Base-by-base conservation (phyloP, 75 land plant species). In the Picea sitchensis region DNA sequence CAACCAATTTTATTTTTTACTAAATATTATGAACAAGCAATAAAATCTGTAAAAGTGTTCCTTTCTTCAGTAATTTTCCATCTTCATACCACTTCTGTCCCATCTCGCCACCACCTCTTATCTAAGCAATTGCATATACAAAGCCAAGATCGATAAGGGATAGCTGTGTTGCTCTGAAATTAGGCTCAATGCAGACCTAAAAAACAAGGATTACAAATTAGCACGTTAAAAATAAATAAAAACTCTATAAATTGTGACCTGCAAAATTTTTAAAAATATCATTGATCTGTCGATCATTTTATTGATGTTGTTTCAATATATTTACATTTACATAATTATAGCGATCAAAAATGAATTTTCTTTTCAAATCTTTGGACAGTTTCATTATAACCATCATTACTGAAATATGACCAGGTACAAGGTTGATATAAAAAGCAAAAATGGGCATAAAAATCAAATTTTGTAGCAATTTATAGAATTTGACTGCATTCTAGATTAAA, bases 31-130 rank as follows among this genome's bases (percentile, higher is more conserved):
- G 97, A 98, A 87, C 87, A 91, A 59, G 91, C 75, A 79, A 97
- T 97, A 76, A 97, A 97, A 81, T 97, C 99, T 3, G 95, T 90
- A 81, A 97, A 97, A 13, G 98, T 97, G 78, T 97, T 97, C 78
- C 76, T 72, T 97, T 97, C 79, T 88, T 88, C 67, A 91, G 69
- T 2, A 91, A 79, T 81, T 97, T 97, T 61, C 99, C 99, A 82
- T 94, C 84, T 79, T 97, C 99, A 80, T 97, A 97, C 99, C 99
- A 97, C 78, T 91, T 84, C 75, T 98, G 86, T 36, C 99, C 99
- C 95, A 97, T 88, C 85, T 97, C 99, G 82, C 99, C 99, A 59
- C 99, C 99, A 23, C 99, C 99, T 83, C 99, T 90, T 41, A 97
- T 83, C 71, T 97, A 98, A 78, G 99, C 98, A 69, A 97, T 91